Conservation (phyloP, 1,284 basidiomycete species). For the Xanthoconium separans region DNA sequence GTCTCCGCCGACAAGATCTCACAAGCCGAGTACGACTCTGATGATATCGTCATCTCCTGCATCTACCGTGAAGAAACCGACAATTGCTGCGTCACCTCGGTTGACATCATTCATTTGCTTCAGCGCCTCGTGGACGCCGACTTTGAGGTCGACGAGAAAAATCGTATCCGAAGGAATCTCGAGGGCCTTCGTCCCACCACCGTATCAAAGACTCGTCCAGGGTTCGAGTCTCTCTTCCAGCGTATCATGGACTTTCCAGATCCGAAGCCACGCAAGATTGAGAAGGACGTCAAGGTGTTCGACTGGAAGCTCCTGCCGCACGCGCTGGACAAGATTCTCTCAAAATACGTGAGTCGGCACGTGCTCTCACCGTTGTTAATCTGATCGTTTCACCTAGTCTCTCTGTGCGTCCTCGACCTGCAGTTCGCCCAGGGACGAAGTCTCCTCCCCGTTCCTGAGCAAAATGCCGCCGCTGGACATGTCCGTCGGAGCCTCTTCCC, state of each 20-base stretch:
- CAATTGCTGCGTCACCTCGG: slow-evolving; percentile 87
- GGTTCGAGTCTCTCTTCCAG: slow-evolving; percentile 86
- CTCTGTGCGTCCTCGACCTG: slow-evolving; percentile 36
- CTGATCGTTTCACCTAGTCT: slow-evolving; percentile 35
- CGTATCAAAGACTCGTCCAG: slow-evolving; percentile 82
- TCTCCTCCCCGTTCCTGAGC: slow-evolving; percentile 1
- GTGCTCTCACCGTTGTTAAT: background rate
- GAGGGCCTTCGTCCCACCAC: slow-evolving; percentile 92
- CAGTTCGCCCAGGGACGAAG: slow-evolving; percentile 8
- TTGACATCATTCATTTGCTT: slow-evolving; percentile 92
- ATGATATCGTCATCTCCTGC: slow-evolving; percentile 78
- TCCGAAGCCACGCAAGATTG: slow-evolving; percentile 94
- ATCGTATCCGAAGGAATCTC: slow-evolving; percentile 90
- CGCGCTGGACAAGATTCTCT: slow-evolving; percentile 89
- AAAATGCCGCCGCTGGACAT: slow-evolving; percentile 4
- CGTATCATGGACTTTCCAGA: slow-evolving; percentile 94
- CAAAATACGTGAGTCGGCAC: slow-evolving; percentile 80
- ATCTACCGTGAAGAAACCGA: slow-evolving; percentile 83
- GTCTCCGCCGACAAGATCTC: slow-evolving; percentile 63
- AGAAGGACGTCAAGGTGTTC: slow-evolving; percentile 98
- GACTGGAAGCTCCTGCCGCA: slow-evolving; percentile 83
- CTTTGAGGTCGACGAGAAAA: slow-evolving; percentile 95
- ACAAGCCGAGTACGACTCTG: slow-evolving; percentile 55
- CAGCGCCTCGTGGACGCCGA: slow-evolving; percentile 83
- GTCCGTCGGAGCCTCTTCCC: background rate